Evolutionary conservation across 2,329 filamentous ascomycete genomes (phyloP), one percentile per base, ranked within the genome.

Genomic region (Exophiala alcalophila): DNA sequence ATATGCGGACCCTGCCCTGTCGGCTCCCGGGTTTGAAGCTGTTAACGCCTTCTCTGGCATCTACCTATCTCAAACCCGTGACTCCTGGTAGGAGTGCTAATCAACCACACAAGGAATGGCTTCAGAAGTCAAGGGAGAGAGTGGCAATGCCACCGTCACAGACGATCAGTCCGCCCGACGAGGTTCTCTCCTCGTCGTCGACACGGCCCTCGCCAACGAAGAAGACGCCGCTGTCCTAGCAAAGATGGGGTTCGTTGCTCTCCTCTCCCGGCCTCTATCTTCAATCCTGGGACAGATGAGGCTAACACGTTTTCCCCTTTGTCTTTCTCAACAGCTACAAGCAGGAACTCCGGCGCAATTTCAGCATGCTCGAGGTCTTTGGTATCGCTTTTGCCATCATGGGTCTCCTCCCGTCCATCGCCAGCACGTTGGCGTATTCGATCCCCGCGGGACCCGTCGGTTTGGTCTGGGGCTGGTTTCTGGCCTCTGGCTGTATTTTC

Each of bases 391-490:
- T 78, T 46, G 72, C 69, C 55, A 77, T 81, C 52, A 81, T 82
- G 76, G 77, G 77, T 2, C 58, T 81, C 5, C 61, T 81, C 1
- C 77, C 77, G 0, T 80, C 77, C 3, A 80, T 81, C 48, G 76
- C 77, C 4, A 75, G 73, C 20, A 80, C 77, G 0, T 61, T 81
- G 9, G 58, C 74, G 0, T 81, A 80, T 52, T 78, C 75, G 3
- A 66, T 81, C 27, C 76, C 78, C 2, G 72, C 76, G 4, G 78
- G 78, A 0, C 77, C 77, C 1, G 76, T 71, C 3, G 78, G 77
- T 3, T 77, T 81, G 70, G 75, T 81, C 40, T 81, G 78, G 76
- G 67, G 69, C 18, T 81, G 77, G 77, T 74, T 81, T 47, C 59
- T 73, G n/a, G 76, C 77, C 8, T 74, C 71, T 40, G 65, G 63